Conservation (phyloP, 163 green algal genomes). For the Trebouxiophyceae sp. region DNA sequence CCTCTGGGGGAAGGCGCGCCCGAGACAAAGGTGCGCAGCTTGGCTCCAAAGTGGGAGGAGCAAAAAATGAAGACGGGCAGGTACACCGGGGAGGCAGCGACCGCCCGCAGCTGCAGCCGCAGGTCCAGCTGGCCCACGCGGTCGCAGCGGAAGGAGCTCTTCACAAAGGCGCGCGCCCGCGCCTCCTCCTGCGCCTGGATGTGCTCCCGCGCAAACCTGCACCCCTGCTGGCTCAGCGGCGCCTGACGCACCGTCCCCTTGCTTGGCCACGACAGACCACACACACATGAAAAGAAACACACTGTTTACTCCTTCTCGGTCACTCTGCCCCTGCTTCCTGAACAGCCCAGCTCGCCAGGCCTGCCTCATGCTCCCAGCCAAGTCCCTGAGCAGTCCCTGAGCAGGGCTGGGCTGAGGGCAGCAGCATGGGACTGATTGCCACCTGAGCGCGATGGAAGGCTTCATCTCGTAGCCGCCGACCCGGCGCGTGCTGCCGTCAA, state of each 20-base stretch:
- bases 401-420: too few species aligned
- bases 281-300: too few species aligned
- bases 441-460: constrained; percentile 1
- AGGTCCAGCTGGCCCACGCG: constrained; percentile 3
- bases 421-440: too few species aligned
- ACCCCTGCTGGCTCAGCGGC: not conserved
- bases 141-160: not conserved
- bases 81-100: constrained; percentile 4
- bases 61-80: constrained; percentile 8
- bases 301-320: too few species aligned
- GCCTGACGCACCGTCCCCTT: too few species aligned
- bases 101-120: not conserved
- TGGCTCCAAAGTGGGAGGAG: constrained; percentile 6
- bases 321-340: too few species aligned
- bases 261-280: too few species aligned
- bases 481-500: constrained; percentile 3
- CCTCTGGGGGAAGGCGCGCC: too few species aligned
- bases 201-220: constrained; percentile 1
- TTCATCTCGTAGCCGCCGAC: constrained; percentile 14
- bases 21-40: constrained; percentile 18
- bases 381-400: too few species aligned
- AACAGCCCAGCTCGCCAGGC: too few species aligned
- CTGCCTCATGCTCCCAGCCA: too few species aligned
- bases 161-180: not conserved
- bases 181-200: not conserved